phyloP scores from a whole-genome alignment of 176 grass and related monocot genomes.

The Raddia guianensis region DNA sequence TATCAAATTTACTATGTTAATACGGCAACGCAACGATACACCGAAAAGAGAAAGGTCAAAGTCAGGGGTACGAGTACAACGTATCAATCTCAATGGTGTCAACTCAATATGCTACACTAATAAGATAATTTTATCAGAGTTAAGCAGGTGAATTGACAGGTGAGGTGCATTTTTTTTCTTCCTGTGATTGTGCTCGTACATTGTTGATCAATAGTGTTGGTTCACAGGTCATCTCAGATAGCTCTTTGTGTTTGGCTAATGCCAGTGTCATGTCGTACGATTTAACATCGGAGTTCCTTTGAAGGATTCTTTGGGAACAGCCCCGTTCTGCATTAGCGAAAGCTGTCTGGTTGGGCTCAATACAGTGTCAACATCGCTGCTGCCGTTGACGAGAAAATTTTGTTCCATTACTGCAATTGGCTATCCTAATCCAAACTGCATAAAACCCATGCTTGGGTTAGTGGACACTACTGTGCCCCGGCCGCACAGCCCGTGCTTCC shows the following conservation, averaged over 20 bases:
- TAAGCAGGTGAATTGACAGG: too few species aligned
- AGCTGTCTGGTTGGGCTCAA: background rate
- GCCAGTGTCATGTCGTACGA: background rate
- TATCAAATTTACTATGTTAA: too few species aligned
- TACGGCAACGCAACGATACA: too few species aligned
- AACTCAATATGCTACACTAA: too few species aligned
- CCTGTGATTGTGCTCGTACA: background rate
- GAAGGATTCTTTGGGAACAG: background rate
- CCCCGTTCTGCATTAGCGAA: background rate
- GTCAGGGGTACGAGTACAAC: too few species aligned
- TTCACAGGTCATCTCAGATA: background rate
- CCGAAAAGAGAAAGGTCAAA: too few species aligned
- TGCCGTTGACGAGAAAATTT: background rate
- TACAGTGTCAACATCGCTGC: background rate
- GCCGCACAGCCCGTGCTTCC: background rate
- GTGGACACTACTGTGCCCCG: slow-evolving; percentile 2
- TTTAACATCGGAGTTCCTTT: background rate
- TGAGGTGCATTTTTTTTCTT: too few species aligned
- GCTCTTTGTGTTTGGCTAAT: background rate
- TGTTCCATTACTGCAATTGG: background rate
- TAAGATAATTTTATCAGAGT: too few species aligned
- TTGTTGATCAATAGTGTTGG: background rate
- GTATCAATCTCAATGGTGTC: too few species aligned
- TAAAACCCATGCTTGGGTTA: background rate
- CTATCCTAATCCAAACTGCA: background rate